phyloP scores from a whole-genome alignment of 163 green algal genomes.

The Prototheca wickerhamii region DNA sequence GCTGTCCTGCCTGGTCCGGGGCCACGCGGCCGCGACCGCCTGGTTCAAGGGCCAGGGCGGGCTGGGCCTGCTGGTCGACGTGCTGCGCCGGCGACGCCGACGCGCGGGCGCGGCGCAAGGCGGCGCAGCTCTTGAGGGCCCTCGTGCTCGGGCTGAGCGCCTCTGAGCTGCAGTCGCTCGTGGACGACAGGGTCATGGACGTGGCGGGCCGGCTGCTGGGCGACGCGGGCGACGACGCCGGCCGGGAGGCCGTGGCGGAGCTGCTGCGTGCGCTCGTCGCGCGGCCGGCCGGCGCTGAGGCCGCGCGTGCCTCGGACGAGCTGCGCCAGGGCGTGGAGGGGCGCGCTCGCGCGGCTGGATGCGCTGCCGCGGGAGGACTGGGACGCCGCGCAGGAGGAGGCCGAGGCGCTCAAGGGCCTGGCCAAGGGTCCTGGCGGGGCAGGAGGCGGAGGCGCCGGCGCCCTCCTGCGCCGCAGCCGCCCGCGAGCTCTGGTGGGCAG shows the following conservation, averaged over 20 bases:
- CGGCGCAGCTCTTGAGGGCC: constrained; percentile 1
- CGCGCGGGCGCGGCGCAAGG: neutral
- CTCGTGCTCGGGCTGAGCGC: neutral
- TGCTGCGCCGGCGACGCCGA: constrained; percentile 14
- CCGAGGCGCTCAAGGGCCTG: neutral
- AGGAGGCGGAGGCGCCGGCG: neutral
- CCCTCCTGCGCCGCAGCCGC: no score
- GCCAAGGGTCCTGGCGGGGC: neutral
- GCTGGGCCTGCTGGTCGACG: constrained; percentile 23
- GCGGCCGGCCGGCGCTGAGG: no score
- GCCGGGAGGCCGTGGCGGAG: constrained; percentile 19
- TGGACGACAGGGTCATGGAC: constrained; percentile 3
- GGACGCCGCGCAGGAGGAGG: constrained; percentile 30
- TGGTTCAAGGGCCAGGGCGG: constrained; percentile 31
- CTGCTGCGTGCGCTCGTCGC: constrained; percentile 25
- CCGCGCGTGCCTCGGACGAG: no score
- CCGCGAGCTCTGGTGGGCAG: no score
- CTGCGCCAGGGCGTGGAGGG: constrained; percentile 2
- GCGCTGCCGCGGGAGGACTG: constrained; percentile 23
- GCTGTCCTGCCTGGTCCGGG: constrained; percentile 45
- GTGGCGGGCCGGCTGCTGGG: constrained; percentile 5
- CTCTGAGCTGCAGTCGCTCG: constrained; percentile 7
- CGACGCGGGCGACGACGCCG: constrained; percentile 15
- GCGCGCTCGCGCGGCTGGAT: constrained; percentile 18
- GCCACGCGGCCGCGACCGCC: constrained; percentile 29